Evolutionary conservation across 2,329 filamentous ascomycete genomes (phyloP).

Genomic region (Calonectria leucothoes): DNA sequence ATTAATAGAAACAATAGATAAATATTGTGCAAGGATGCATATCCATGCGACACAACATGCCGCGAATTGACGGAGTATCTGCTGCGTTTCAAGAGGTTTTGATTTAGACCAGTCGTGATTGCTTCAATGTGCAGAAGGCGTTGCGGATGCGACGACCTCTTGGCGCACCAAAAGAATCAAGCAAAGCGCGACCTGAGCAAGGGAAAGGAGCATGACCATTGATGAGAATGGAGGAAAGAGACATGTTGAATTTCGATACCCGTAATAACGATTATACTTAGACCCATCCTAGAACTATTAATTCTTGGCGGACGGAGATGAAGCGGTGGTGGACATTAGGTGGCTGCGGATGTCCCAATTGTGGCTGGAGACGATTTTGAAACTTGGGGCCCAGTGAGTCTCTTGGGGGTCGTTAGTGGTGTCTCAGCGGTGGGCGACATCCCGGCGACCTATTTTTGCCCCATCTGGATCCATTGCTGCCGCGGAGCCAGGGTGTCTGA

Average conservation of each 20-base stretch:
- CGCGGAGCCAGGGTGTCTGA: background rate
- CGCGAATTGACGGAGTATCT: background rate
- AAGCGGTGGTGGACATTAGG: background rate
- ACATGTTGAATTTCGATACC: background rate
- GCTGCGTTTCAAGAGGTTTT: background rate
- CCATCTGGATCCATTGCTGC: background rate
- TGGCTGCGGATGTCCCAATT: background rate
- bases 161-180: background rate
- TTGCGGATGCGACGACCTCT: background rate
- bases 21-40: background rate
- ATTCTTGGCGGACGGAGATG: background rate
- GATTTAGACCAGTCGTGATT: background rate
- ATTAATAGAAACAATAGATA: background rate
- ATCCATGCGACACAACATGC: background rate
- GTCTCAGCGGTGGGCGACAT: constrained; percentile 1
- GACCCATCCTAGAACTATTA: background rate
- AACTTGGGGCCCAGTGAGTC: constrained; percentile 6
- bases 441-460: background rate
- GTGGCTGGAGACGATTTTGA: background rate
- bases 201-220: background rate
- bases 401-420: constrained; percentile 1
- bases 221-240: background rate
- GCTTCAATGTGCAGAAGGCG: background rate
- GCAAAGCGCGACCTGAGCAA: background rate
- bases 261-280: background rate